Conservation (phyloP, 2,329 filamentous ascomycete genomes). For the Aphanoascus verrucosus region DNA sequence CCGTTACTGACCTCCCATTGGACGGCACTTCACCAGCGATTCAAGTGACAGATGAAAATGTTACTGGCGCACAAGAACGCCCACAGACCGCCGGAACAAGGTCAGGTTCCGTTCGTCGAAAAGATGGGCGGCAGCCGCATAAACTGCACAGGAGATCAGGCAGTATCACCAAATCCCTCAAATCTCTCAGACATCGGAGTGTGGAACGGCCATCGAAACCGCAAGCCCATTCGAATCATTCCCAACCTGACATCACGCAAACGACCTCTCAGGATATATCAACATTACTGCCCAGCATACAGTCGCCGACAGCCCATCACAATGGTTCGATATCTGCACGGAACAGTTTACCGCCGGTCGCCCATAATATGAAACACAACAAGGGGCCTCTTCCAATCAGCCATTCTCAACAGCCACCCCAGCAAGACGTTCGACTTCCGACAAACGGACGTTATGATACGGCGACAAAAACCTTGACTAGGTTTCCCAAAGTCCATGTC, state of each 20-base stretch:
- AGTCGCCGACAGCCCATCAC: not conserved
- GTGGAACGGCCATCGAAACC: constrained; percentile 15
- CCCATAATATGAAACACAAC: constrained; percentile 31
- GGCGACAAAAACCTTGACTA: constrained; percentile 35
- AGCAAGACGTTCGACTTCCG: constrained; percentile 33
- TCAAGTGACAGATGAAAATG: constrained; percentile 59
- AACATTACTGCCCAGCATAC: constrained; percentile 1
- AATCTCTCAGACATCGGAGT: constrained; percentile 19
- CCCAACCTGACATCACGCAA: not conserved
- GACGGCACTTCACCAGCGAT: constrained; percentile 53
- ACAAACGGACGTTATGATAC: constrained; percentile 29
- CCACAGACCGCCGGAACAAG: constrained; percentile 15
- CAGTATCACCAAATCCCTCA: constrained; percentile 24
- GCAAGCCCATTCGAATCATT: not conserved
- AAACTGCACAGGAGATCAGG: constrained; percentile 27
- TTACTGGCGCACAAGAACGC: constrained; percentile 21
- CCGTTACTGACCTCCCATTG: constrained; percentile 18
- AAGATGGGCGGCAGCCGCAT: constrained; percentile 12
- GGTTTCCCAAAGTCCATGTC: constrained; percentile 42
- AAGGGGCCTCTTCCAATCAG: constrained; percentile 27
- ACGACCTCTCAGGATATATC: constrained; percentile 1
- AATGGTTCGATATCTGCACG: constrained; percentile 7
- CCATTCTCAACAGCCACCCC: constrained; percentile 35
- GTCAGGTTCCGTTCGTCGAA: constrained; percentile 24
- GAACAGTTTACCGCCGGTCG: constrained; percentile 26